Conservation (phyloP, 345 rosid genomes). For the Salix brachista region DNA sequence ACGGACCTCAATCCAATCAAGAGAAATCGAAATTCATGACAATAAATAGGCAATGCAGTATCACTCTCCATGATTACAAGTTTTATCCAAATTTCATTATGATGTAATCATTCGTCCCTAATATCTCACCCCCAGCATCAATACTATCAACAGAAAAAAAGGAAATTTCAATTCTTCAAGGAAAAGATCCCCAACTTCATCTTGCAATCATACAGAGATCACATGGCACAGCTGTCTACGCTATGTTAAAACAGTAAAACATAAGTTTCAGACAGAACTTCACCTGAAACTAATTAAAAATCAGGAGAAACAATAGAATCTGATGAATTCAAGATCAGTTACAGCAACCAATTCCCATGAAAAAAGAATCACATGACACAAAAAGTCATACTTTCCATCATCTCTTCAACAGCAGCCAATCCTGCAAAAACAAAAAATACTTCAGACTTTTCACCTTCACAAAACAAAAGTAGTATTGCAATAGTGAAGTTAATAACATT, state of each 20-base stretch:
- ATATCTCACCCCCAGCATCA: neutral
- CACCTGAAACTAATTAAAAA: constrained; percentile 32
- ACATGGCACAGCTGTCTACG: constrained; percentile 1
- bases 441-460: neutral
- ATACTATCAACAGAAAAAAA: neutral
- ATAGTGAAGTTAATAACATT: constrained; percentile 1
- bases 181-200: neutral
- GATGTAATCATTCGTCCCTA: neutral
- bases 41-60: neutral
- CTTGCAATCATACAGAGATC: constrained; percentile 1
- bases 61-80: constrained; percentile 1
- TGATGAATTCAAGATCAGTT: constrained; percentile 37
- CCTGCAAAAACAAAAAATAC: constrained; percentile 17
- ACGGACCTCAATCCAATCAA: constrained; percentile 14
- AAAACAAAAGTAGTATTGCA: neutral
- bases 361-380: constrained; percentile 10
- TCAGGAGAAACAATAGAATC: constrained; percentile 38
- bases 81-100: neutral
- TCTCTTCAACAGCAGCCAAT: constrained; percentile 21
- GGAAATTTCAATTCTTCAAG: neutral
- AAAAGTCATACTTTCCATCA: constrained; percentile 15
- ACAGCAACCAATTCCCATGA: constrained; percentile 28
- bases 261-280: constrained; percentile 6
- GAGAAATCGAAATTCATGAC: neutral
- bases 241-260: neutral